Evolutionary conservation across 176 grass and related monocot genomes (phyloP), one percentile per base, ranked within the genome.

Genomic region (Cocos nucifera): DNA sequence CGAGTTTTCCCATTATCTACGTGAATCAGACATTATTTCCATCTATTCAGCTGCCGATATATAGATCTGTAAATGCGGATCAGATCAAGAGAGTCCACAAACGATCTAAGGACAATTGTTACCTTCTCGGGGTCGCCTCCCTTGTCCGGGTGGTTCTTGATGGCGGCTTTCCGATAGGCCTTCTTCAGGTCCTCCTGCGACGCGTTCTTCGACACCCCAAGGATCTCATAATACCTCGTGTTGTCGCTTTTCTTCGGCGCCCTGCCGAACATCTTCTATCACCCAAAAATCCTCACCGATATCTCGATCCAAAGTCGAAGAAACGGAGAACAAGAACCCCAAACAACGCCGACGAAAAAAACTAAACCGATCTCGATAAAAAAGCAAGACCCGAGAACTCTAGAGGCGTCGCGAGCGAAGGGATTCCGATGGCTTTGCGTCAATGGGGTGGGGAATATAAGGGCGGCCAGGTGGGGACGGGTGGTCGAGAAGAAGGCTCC

Each of bases 141-240:
- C 29, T 69, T 69, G 28, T 69, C 66, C 0, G 66, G 66, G 30
- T 69, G 66, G 54, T 69, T 69, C 66, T 69, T 69, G 53, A 69
- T 69, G 29, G 66, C 66, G 28, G 66, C 66, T 29, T 69, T 69
- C 51, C 53, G 27, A 12, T 69, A 69, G 3, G 66, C 66, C 54
- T 69, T 69, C 28, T 69, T 69, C 17, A 69, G 66, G 44, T 69
- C 66, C 12, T 69, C 66, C 66, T 57, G 66, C 66, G 66, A 69
- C 66, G 66, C 66, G 19, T 9, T 58, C 66, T 69, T 69, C 12
- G 66, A 35, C 4, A 69, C 66, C 29, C 66, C 66, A 5, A 69
- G 66, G 66, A 58, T 24, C 53, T 69, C 66, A 30, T 69, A 69
- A 19, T 69, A 69, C 52, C 66, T 55, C 15, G 66, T 69, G 54